These are phyloP conservation scores for Talaromyces sp. DNA, from an alignment of 2,329 filamentous ascomycete genomes.

Conservation along the genomic window DNA sequence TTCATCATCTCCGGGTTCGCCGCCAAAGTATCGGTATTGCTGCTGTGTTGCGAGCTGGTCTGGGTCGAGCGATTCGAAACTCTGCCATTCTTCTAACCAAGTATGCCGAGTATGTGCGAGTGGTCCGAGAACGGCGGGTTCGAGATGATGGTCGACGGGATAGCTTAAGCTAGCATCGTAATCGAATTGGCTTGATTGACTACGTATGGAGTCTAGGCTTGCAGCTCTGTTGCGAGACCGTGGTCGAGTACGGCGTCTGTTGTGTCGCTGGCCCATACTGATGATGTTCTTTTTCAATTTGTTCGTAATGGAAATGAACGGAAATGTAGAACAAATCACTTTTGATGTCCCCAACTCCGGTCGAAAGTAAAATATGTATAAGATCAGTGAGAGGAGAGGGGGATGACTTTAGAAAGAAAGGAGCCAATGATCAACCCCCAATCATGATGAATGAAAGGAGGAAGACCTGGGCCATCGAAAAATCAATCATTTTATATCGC, in stretches of 20 bases:
- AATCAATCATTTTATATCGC: background rate
- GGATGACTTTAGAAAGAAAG: background rate
- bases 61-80: conserved; percentile 30
- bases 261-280: conserved; percentile 46
- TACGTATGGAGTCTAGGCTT: conserved; percentile 18
- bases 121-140: conserved; percentile 21
- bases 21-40: conserved; percentile 45
- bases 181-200: conserved; percentile 9
- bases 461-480: background rate
- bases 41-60: conserved; percentile 30
- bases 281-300: conserved; percentile 1
- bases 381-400: background rate
- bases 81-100: conserved; percentile 40
- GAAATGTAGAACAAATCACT: background rate
- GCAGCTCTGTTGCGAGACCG: conserved; percentile 35
- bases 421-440: conserved; percentile 7
- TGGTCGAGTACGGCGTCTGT: conserved; percentile 43
- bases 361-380: background rate
- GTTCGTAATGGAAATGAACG: background rate
- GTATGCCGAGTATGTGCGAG: conserved; percentile 43
- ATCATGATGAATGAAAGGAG: conserved; percentile 11
- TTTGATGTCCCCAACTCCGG: background rate
- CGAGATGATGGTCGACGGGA: conserved; percentile 24
- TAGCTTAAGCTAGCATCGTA: conserved; percentile 6
- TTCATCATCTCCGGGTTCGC: conserved; percentile 43